Percentiles rank a stretch among this genome's conserved stretches.
phyloP scores from a whole-genome alignment of 2,329 filamentous ascomycete species.

The Penicillium aurantiogriseum region DNA sequence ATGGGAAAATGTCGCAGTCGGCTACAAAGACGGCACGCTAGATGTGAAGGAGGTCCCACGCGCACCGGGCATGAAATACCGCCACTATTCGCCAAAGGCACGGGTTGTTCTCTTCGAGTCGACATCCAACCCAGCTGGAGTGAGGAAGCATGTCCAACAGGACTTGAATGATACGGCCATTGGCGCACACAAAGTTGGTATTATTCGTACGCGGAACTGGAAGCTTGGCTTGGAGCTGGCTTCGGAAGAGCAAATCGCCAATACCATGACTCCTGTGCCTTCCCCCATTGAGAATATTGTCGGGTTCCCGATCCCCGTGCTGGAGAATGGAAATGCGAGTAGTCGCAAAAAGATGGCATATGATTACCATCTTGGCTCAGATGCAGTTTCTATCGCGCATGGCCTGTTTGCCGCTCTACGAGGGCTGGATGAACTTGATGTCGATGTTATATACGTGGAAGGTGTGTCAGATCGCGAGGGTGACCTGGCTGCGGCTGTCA shows the following conservation, averaged over 20 bases:
- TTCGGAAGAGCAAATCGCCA: slow-evolving; percentile 22
- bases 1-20: slow-evolving; percentile 76
- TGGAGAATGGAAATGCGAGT: slow-evolving; percentile 19
- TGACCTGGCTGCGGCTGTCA: slow-evolving; percentile 81
- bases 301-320: slow-evolving; percentile 29
- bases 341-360: slow-evolving; percentile 46
- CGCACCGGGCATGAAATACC: slow-evolving; percentile 98
- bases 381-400: slow-evolving; percentile 73
- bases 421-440: slow-evolving; percentile 75
- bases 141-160: slow-evolving; percentile 33
- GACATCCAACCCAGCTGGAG: slow-evolving; percentile 32
- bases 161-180: slow-evolving; percentile 35
- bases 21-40: slow-evolving; percentile 74
- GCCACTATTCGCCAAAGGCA: slow-evolving; percentile 92
- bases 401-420: slow-evolving; percentile 84
- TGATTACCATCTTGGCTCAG: slow-evolving; percentile 70
- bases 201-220: slow-evolving; percentile 43
- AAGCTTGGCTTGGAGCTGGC: slow-evolving; percentile 30
- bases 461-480: slow-evolving; percentile 70
- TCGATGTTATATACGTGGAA: slow-evolving; percentile 86
- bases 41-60: slow-evolving; percentile 65
- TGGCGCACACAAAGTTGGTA: slow-evolving; percentile 35
- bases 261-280: slow-evolving; percentile 22
- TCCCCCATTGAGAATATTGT: slow-evolving; percentile 28
- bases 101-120: slow-evolving; percentile 79